Evolutionary conservation across 371 early-diverging fungal genomes (phyloP), one percentile per base, ranked within the genome.

Genomic region (Rhizopus stolonifer): DNA sequence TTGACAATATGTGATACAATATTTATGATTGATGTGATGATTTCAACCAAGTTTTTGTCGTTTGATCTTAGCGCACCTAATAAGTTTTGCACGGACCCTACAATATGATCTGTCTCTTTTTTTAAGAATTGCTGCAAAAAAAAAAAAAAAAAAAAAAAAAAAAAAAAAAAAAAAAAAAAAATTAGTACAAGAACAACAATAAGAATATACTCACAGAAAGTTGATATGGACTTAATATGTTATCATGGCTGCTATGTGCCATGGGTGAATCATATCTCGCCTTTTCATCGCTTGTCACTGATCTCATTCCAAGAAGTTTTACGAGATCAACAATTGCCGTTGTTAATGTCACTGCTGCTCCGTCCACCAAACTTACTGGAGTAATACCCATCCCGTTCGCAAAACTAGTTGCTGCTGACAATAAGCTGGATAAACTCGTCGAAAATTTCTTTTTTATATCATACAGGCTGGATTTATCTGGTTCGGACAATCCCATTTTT

Each of bases 71-170:
- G 82, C 4, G 88, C 80, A 17, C 70, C 68, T 36, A 94, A 69
- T 19, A 96, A 72, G 11, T 69, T 72, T 60, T 96, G 95, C 46
- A 96, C 94, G 0, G 89, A 85, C 19, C 88, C 83, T 4, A 96
- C 93, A 45, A 94, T 93, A 23, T 74, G 69, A 64, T 90, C 94
- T 0, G 95, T 94, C 56, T 93, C 90, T 24, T 72, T 70, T 67
- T 94, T 95, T 13, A 96, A 72, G 56, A 86, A 92, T 48, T 70
- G 72, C 80, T 85, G 10, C 31, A 29, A 29, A 29, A 29, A n/a
- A n/a, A n/a, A n/a, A n/a, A n/a, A n/a, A n/a, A n/a, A n/a, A n/a
- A n/a, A 59, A 24, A 19, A 26, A n/a, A 31, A 46, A 23, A 58
- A 31, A 34, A 53, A 38, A 53, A 52, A 0, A 32, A 26, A 43